Conservation (phyloP, 2,329 filamentous ascomycete species). For the Colletotrichum sp. region DNA sequence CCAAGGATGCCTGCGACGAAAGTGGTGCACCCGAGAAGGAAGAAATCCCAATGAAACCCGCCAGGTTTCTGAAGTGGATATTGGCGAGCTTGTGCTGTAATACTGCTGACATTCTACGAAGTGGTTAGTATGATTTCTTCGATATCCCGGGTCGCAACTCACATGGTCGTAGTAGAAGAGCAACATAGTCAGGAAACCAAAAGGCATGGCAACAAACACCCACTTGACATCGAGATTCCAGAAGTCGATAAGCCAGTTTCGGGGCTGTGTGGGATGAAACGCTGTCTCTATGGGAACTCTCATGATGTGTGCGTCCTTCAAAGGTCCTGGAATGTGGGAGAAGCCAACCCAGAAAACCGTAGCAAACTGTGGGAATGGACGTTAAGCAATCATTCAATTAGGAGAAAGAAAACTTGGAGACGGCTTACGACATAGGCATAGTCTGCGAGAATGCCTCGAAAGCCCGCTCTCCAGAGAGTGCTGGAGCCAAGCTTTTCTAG, state of each 20-base stretch:
- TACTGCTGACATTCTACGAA: constrained; percentile 52
- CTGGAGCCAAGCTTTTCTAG: constrained; percentile 54
- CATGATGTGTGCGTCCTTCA: constrained; percentile 44
- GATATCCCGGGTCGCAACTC: constrained; percentile 21
- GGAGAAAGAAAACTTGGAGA: fast-evolving
- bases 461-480: constrained; percentile 45
- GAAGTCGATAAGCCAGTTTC: constrained; percentile 56
- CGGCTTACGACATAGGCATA: constrained; percentile 52
- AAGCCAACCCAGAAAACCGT: constrained; percentile 60
- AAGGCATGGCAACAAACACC: constrained; percentile 57
- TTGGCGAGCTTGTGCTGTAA: constrained; percentile 60
- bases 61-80: constrained; percentile 62
- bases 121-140: neutral
- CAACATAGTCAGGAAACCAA: constrained; percentile 56
- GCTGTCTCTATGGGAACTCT: constrained; percentile 46
- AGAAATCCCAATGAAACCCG: constrained; percentile 67
- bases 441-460: constrained; percentile 53
- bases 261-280: constrained; percentile 50
- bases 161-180: constrained; percentile 64
- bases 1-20: constrained; percentile 60
- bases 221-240: constrained; percentile 56
- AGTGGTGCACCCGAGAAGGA: constrained; percentile 60
- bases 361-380: constrained; percentile 37
- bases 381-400: neutral
- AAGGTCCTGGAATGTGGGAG: constrained; percentile 52